Evolutionary conservation across 768 basidiomycete genomes (phyloP).

Genomic region (Podaxis sp.): DNA sequence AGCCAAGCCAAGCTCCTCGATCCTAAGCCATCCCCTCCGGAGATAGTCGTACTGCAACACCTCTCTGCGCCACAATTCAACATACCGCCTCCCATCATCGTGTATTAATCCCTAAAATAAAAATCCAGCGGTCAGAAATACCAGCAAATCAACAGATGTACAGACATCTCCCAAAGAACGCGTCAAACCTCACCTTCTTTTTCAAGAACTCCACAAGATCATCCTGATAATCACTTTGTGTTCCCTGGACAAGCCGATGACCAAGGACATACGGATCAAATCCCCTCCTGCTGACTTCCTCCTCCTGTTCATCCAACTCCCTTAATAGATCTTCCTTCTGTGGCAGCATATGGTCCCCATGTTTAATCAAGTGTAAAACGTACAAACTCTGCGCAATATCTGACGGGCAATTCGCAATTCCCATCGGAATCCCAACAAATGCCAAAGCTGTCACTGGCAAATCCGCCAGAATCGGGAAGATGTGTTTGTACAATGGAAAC

Average conservation of each 20-base stretch:
- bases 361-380: constrained; percentile 28
- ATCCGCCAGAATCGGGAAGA: constrained; percentile 47
- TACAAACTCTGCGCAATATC: constrained; percentile 51
- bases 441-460: constrained; percentile 51
- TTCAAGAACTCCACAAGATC: constrained; percentile 33
- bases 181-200: constrained; percentile 23
- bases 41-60: constrained; percentile 30
- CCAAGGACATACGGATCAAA: constrained; percentile 49
- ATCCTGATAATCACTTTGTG: constrained; percentile 41
- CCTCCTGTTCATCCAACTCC: constrained; percentile 41
- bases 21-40: constrained; percentile 43
- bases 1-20: constrained; percentile 38
- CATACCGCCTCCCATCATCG: constrained; percentile 41
- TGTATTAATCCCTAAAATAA: constrained; percentile 35
- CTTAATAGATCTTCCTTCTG: constrained; percentile 35
- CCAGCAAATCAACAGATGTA: background rate
- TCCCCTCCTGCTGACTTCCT: constrained; percentile 35
- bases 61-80: constrained; percentile 48
- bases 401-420: constrained; percentile 46
- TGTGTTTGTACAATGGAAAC: constrained; percentile 52
- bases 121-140: background rate
- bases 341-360: constrained; percentile 36
- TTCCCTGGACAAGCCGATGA: constrained; percentile 37
- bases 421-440: constrained; percentile 52
- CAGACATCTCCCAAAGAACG: background rate